phyloP scores from a whole-genome alignment of 495 filamentous ascomycete species.

The Annulohypoxylon moriforme region DNA sequence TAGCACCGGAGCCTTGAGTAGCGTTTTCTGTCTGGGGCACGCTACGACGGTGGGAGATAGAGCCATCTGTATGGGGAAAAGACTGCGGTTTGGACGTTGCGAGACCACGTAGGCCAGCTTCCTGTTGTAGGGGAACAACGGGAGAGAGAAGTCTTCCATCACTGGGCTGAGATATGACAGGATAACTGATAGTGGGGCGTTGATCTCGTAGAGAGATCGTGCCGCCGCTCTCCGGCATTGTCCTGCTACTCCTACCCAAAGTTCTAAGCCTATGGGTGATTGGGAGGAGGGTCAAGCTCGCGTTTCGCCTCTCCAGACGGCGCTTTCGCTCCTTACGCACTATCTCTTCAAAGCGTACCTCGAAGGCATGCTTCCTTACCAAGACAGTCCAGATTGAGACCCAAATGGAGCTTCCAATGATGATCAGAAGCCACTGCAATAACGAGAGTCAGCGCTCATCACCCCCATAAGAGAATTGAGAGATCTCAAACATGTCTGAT shows the following conservation, averaged over 20 bases:
- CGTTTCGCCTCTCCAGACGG: slow-evolving; percentile 39
- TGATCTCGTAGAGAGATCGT: background rate
- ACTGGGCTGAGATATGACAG: slow-evolving; percentile 43
- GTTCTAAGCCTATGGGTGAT: slow-evolving; percentile 41
- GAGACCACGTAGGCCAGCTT: background rate
- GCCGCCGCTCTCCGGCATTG: slow-evolving; percentile 5
- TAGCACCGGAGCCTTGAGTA: background rate
- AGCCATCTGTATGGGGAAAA: background rate
- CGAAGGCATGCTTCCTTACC: slow-evolving; percentile 76
- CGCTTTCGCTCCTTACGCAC: slow-evolving; percentile 61
- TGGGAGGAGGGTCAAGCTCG: slow-evolving; percentile 43
- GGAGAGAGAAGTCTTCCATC: slow-evolving; percentile 35
- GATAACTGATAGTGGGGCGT: slow-evolving; percentile 2
- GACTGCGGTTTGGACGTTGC: background rate
- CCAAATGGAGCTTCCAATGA: slow-evolving; percentile 77
- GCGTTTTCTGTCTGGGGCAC: background rate
- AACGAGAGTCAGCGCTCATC: background rate
- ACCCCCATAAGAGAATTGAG: background rate
- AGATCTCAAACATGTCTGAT: background rate
- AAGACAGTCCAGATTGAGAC: slow-evolving; percentile 72
- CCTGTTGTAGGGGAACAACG: slow-evolving; percentile 21
- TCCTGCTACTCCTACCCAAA: slow-evolving; percentile 38
- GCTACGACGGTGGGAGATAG: background rate
- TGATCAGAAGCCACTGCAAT: slow-evolving; percentile 69
- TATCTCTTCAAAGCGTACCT: slow-evolving; percentile 70